These are phyloP conservation scores for Anisogramma anomala DNA, from an alignment of 2,329 filamentous ascomycete species.

Conservation along the genomic window DNA sequence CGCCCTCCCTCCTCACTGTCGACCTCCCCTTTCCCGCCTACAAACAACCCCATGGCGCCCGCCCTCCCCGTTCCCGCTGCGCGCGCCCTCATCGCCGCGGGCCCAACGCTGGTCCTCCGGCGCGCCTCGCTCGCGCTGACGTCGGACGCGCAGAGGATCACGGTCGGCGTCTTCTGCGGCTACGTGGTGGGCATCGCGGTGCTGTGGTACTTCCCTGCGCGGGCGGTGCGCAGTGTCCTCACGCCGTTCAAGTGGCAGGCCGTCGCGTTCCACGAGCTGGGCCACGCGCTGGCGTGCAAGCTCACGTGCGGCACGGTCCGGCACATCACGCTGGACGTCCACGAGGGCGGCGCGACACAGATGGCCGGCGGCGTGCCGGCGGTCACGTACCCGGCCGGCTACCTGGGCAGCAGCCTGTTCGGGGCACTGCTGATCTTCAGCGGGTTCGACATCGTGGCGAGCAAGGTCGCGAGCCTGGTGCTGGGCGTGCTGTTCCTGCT, in stretches of 20 bases:
- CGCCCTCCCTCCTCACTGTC: too few relatives aligned
- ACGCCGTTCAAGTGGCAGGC: conserved; percentile 87
- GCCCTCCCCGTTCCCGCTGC: conserved; percentile 6
- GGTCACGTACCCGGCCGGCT: conserved; percentile 65
- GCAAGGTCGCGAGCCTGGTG: conserved; percentile 65
- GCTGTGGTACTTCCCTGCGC: conserved; percentile 59
- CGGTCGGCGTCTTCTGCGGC: conserved; percentile 57
- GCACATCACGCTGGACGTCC: conserved; percentile 61
- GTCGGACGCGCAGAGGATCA: conserved; percentile 54
- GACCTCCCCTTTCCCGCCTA: too few relatives aligned
- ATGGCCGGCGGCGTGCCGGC: conserved; percentile 58
- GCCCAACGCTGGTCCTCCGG: conserved; percentile 25
- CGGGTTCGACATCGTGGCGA: conserved; percentile 70
- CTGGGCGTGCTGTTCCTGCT: conserved; percentile 64
- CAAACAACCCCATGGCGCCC: conserved; percentile 7
- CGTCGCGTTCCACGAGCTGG: conserved; percentile 73
- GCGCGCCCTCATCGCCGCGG: conserved; percentile 6
- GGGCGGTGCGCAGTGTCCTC: conserved; percentile 57
- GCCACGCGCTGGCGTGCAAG: conserved; percentile 61
- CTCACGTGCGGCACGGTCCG: conserved; percentile 64
- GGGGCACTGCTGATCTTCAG: conserved; percentile 68
- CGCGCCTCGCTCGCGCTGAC: conserved; percentile 46
- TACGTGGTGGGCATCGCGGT: conserved; percentile 66
- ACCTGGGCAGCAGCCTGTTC: conserved; percentile 65
- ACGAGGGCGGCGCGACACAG: conserved; percentile 67